Percentiles rank a stretch among this genome's conserved stretches.
These are phyloP conservation scores for Plantago ovata DNA, from an alignment of 257 asterid genomes.

Conservation along the genomic window DNA sequence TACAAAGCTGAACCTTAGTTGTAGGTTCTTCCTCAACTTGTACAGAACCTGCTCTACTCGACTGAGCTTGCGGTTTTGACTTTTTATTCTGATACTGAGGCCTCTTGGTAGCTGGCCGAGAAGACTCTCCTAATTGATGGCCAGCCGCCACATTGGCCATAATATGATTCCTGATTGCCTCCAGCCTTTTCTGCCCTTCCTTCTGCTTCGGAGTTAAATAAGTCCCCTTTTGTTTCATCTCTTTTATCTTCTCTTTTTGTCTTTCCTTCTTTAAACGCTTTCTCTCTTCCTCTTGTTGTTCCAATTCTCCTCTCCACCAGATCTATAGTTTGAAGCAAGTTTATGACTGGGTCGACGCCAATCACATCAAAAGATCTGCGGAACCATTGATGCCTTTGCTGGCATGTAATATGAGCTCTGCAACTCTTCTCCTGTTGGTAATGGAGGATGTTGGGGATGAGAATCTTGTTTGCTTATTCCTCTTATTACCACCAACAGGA, in stretches of 20 bases:
- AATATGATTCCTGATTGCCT: conserved; percentile 83
- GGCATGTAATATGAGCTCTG: not conserved
- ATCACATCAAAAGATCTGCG: conserved; percentile 22
- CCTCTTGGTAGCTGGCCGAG: conserved; percentile 48
- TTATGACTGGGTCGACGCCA: conserved; percentile 15
- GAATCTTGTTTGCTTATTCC: conserved; percentile 22
- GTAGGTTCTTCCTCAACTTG: conserved; percentile 40
- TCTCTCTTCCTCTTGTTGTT: conserved; percentile 72
- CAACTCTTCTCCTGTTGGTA: conserved; percentile 1
- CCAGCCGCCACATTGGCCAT: conserved; percentile 60
- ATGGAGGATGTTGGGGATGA: conserved; percentile 16
- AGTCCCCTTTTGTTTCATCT: conserved; percentile 84
- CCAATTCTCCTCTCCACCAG: conserved; percentile 57
- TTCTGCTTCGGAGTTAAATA: conserved; percentile 80
- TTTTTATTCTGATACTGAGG: conserved; percentile 77
- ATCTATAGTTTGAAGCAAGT: conserved; percentile 11
- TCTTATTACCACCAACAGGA: conserved; percentile 32
- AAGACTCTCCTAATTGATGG: conserved; percentile 51
- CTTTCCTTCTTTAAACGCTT: conserved; percentile 82
- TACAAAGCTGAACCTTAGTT: no score
- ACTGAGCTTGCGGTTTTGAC: conserved; percentile 56
- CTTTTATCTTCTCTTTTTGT: conserved; percentile 76
- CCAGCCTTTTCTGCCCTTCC: conserved; percentile 86
- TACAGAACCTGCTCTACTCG: conserved; percentile 50
- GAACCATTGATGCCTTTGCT: conserved; percentile 5